These are phyloP conservation scores for Populus hybrid DNA, from an alignment of 441 rosid species.

Conservation along the genomic window DNA sequence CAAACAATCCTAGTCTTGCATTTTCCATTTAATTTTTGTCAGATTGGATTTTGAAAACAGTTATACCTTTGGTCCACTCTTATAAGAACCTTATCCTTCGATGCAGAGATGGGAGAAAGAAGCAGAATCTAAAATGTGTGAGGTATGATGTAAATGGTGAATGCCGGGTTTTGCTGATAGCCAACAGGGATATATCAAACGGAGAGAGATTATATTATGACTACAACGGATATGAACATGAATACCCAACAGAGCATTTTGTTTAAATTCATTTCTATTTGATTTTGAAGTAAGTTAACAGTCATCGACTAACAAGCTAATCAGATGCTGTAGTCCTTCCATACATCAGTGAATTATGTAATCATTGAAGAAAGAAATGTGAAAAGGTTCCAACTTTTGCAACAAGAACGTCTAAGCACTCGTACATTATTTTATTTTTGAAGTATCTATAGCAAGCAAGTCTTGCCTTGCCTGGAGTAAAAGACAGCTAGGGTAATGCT, in stretches of 20 bases:
- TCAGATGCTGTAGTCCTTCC: constrained; percentile 7
- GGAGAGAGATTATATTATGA: constrained; percentile 68
- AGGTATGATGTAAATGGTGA: constrained; percentile 72
- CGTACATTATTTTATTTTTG: too few relatives aligned
- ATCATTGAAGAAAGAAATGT: background rate
- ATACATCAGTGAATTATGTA: background rate
- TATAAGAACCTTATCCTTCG: background rate
- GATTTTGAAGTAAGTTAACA: background rate
- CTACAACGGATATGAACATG: constrained; percentile 82
- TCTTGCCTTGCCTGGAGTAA: background rate
- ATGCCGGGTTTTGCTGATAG: constrained; percentile 75
- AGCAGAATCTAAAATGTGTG: constrained; percentile 87
- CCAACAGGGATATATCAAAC: constrained; percentile 67
- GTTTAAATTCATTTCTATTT: constrained; percentile 30
- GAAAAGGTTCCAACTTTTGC: background rate
- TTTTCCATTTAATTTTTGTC: background rate
- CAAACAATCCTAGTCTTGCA: background rate
- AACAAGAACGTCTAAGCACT: background rate
- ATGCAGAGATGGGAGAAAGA: constrained; percentile 77
- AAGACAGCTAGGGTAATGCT: background rate
- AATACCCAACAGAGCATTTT: constrained; percentile 89
- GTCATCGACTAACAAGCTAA: constrained; percentile 14
- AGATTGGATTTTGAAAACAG: background rate
- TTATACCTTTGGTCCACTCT: background rate
- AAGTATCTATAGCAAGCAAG: background rate